phyloP scores from a whole-genome alignment of 2,329 filamentous ascomycete species.

The Pseudocercospora ulei region DNA sequence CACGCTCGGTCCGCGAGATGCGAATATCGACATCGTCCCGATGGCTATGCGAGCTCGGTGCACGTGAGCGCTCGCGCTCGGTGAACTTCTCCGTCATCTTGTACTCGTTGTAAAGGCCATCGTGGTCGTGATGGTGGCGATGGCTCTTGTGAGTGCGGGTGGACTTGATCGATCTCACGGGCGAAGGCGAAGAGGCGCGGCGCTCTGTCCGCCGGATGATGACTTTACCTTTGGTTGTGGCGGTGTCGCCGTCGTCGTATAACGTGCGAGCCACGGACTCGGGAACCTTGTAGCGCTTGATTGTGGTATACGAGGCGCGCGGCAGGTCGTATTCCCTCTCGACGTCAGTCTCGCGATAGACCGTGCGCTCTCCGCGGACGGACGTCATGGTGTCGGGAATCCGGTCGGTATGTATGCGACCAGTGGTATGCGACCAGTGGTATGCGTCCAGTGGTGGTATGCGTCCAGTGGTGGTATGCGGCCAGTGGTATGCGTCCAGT shows the following conservation, averaged over 20 bases:
- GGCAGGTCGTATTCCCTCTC: slow-evolving; percentile 40
- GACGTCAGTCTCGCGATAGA: slow-evolving; percentile 40
- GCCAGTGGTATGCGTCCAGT: too few species aligned
- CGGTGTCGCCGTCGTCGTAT: slow-evolving; percentile 31
- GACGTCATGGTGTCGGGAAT: slow-evolving; percentile 30
- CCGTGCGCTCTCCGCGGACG: slow-evolving; percentile 31
- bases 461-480: too few species aligned
- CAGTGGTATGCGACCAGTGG: too few species aligned
- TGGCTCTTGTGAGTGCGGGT: slow-evolving; percentile 16
- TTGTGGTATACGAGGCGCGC: slow-evolving; percentile 44
- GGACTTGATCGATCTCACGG: slow-evolving; percentile 10
- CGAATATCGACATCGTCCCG: slow-evolving; percentile 28
- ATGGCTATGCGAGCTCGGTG: slow-evolving; percentile 13
- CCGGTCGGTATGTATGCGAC: too few species aligned
- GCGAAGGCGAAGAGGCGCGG: slow-evolving; percentile 19
- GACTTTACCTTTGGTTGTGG: slow-evolving; percentile 41
- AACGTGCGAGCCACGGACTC: slow-evolving; percentile 37
- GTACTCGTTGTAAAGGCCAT: slow-evolving; percentile 25
- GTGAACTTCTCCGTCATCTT: slow-evolving; percentile 23
- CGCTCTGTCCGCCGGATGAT: slow-evolving; percentile 35
- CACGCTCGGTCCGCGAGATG: slow-evolving; percentile 36
- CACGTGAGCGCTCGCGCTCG: slow-evolving; percentile 18
- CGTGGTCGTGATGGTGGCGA: slow-evolving; percentile 17
- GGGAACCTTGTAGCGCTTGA: slow-evolving; percentile 52
- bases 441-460: too few species aligned